Evolutionary conservation across 2,329 filamentous ascomycete genomes (phyloP), one percentile per base, ranked within the genome.

Genomic region (Exophiala oligosperma): DNA sequence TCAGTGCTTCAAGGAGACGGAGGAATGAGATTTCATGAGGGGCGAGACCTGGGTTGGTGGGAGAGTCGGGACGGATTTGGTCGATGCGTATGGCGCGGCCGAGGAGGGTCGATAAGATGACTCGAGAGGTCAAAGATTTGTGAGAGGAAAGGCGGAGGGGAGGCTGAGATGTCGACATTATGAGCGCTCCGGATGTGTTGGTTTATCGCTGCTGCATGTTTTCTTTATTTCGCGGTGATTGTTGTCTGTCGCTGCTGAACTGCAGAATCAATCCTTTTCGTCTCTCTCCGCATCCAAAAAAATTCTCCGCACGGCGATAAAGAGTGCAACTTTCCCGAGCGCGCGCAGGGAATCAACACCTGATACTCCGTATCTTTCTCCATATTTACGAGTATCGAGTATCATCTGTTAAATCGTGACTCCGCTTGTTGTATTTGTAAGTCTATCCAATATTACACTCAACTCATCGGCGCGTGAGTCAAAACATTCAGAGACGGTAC

Each of bases 1-100:
- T 99, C 68, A 99, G 83, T 66, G 91, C 84, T 74, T 97, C 94
- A 70, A 99, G 87, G 17, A 99, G 89, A 57, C 94, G 92, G 32
- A 99, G 84, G 74, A 99, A 93, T 48, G 94, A 97, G 69, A 97
- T 87, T 77, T 99, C 94, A 78, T 96, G 89, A 49, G 91, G 88
- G 54, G 91, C 88, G 54, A 99, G 89, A 69, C 94, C 94, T 1
- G 94, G 92, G 68, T 89, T 87, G 41, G 91, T 92, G 48, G 89
- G 87, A 43, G 91, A 96, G 14, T 88, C 85, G 64, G 90, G 86
- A 69, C 94, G 91, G 77, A 99, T 97, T 75, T 94, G 89, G 53
- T 93, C 94, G 72, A 99, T 93, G 76, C 93, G 92, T 56, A 97
- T 79, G 2, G 94, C 87, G 38, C 89, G 86, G 66, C 94, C 94